Evolutionary conservation across 2,329 filamentous ascomycete species (phyloP).

Genomic region (Paraphaeosphaeria sporulosa): DNA sequence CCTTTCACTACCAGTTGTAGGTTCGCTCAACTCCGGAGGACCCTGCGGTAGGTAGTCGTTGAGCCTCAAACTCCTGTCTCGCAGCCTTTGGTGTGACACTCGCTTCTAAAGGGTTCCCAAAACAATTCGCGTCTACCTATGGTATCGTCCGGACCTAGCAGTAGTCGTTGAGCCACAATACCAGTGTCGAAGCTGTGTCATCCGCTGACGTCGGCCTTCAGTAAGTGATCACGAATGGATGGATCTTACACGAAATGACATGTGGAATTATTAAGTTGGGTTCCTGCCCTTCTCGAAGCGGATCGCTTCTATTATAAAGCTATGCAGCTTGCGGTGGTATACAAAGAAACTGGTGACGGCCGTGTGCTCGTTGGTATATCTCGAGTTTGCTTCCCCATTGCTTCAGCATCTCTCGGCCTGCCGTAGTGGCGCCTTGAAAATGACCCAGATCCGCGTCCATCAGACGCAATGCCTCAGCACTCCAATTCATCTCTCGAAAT

Average conservation of each 20-base stretch:
- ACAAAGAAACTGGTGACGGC: neutral
- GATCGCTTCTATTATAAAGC: neutral
- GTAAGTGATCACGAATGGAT: neutral
- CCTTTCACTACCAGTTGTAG: too few species aligned
- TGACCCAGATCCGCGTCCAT: neutral
- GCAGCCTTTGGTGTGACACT: too few species aligned
- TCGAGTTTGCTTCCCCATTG: neutral
- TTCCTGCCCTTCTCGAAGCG: neutral
- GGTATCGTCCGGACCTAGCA: too few species aligned
- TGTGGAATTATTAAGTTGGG: neutral
- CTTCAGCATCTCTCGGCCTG: neutral
- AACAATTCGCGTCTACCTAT: too few species aligned
- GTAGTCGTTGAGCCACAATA: too few species aligned
- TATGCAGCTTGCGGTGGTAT: neutral
- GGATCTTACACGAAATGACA: neutral
- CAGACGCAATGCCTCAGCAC: neutral
- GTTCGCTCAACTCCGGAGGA: too few species aligned
- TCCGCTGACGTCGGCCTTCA: neutral
- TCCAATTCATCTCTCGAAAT: neutral
- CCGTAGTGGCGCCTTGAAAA: neutral
- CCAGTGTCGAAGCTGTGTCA: neutral
- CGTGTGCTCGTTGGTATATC: neutral
- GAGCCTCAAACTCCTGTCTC: too few species aligned
- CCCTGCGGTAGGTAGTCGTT: too few species aligned
- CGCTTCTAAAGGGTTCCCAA: too few species aligned